Conservation (phyloP, 2,329 filamentous ascomycete genomes). For the Scedosporium apiospermum region DNA sequence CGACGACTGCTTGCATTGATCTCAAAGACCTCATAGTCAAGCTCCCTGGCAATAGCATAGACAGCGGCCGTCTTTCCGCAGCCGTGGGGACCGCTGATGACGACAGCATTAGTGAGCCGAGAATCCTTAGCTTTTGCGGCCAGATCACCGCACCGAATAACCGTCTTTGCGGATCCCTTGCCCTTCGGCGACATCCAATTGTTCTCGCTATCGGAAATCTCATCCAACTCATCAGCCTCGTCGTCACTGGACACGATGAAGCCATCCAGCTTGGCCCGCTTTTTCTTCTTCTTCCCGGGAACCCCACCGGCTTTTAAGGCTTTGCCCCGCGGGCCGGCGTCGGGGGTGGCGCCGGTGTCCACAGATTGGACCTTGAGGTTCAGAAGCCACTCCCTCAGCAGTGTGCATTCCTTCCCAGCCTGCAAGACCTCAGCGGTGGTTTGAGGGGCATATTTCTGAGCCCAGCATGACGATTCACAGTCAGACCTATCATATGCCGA, state of each 20-base stretch:
- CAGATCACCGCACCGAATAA: slow-evolving; percentile 36
- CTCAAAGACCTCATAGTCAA: slow-evolving; percentile 91
- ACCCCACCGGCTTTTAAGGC: slow-evolving; percentile 16
- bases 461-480: slow-evolving; percentile 68
- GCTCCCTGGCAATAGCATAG: slow-evolving; percentile 83
- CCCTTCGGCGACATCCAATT: slow-evolving; percentile 29
- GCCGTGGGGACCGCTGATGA: slow-evolving; percentile 81
- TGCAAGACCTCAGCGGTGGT: slow-evolving; percentile 67
- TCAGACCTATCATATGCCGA: slow-evolving; percentile 73
- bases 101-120: slow-evolving; percentile 62
- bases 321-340: slow-evolving; percentile 17
- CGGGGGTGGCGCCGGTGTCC: slow-evolving; percentile 43
- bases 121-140: slow-evolving; percentile 29
- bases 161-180: slow-evolving; percentile 38
- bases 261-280: slow-evolving; percentile 65
- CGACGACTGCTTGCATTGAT: slow-evolving; percentile 78
- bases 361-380: slow-evolving; percentile 69
- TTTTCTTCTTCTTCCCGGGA: slow-evolving; percentile 51
- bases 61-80: slow-evolving; percentile 91
- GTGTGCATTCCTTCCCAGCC: slow-evolving; percentile 53
- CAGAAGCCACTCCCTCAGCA: slow-evolving; percentile 75
- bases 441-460: slow-evolving; percentile 73
- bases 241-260: slow-evolving; percentile 76
- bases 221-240: slow-evolving; percentile 59
- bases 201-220: slow-evolving; percentile 53